phyloP scores from a whole-genome alignment of 106 monocot species.

The Apostasia ramifera region DNA sequence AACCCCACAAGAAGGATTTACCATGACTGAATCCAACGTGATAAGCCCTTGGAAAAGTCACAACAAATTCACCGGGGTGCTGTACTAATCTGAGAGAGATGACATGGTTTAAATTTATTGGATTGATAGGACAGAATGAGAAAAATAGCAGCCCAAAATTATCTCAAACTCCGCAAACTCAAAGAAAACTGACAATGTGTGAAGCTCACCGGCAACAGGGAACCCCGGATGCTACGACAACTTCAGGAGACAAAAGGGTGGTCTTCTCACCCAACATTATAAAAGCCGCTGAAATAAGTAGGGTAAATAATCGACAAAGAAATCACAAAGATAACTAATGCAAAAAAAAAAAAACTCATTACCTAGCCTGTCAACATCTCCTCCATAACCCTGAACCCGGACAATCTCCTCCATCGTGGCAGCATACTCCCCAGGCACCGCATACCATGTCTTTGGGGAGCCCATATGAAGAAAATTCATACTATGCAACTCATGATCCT shows the following conservation, averaged over 20 bases:
- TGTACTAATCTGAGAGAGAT: conserved; percentile 80
- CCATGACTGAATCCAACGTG: conserved; percentile 99
- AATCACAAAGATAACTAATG: conserved; percentile 4
- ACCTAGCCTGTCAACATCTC: conserved; percentile 61
- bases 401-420: conserved; percentile 65
- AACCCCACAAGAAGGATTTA: conserved; percentile 12
- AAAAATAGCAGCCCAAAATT: background rate
- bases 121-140: background rate
- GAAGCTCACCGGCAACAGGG: conserved; percentile 83
- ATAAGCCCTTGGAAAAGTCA: conserved; percentile 99
- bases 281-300: conserved; percentile 51
- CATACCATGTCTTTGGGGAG: conserved; percentile 95
- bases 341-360: conserved; percentile 6
- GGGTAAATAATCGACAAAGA: background rate
- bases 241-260: conserved; percentile 81
- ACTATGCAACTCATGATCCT: conserved; percentile 98
- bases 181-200: background rate
- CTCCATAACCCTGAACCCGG: conserved; percentile 67
- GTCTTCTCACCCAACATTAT: conserved; percentile 94
- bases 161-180: background rate
- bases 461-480: conserved; percentile 93
- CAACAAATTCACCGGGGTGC: conserved; percentile 96
- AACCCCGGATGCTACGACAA: conserved; percentile 61
- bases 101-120: conserved; percentile 1
- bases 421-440: conserved; percentile 69